Conservation (phyloP, 192 early-diverging fungal species). For the Funneliformis mosseae region DNA sequence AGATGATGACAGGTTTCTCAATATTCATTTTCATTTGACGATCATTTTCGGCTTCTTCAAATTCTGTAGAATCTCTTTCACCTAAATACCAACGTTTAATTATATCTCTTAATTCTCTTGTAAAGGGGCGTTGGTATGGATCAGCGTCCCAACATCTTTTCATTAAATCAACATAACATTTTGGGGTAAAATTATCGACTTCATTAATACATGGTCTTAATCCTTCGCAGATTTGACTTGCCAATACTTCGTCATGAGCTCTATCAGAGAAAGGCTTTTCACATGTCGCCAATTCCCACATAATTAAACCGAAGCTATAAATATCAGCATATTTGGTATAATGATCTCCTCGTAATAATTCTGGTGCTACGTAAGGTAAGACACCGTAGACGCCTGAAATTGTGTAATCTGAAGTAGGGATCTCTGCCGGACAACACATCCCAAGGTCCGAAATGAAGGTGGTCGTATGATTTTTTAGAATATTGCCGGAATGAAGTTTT, state of each 20-base stretch:
- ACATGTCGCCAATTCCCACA: conserved; percentile 47
- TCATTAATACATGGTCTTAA: neutral
- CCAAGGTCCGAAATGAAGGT: conserved; percentile 39
- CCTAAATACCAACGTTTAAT: neutral
- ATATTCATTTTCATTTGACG: neutral
- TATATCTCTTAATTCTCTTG: conserved; percentile 44
- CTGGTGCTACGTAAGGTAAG: conserved; percentile 47
- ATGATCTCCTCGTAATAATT: conserved; percentile 36
- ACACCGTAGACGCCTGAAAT: conserved; percentile 23
- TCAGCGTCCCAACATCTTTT: conserved; percentile 23
- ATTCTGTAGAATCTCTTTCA: neutral
- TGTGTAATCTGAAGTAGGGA: neutral
- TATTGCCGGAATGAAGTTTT: conserved; percentile 37
- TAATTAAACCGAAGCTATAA: conserved; percentile 48
- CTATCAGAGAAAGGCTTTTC: conserved; percentile 35
- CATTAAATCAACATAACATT: conserved; percentile 2
- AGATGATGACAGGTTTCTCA: neutral
- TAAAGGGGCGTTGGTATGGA: conserved; percentile 20
- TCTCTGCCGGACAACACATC: conserved; percentile 35
- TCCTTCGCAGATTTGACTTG: conserved; percentile 3
- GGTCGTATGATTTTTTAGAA: neutral
- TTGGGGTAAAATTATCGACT: neutral
- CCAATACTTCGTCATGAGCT: neutral
- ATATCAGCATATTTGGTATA: conserved; percentile 44
- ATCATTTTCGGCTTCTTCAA: neutral